These are phyloP conservation scores for Coffea humblotiana DNA, from an alignment of 305 asterid genomes.

Conservation along the genomic window DNA sequence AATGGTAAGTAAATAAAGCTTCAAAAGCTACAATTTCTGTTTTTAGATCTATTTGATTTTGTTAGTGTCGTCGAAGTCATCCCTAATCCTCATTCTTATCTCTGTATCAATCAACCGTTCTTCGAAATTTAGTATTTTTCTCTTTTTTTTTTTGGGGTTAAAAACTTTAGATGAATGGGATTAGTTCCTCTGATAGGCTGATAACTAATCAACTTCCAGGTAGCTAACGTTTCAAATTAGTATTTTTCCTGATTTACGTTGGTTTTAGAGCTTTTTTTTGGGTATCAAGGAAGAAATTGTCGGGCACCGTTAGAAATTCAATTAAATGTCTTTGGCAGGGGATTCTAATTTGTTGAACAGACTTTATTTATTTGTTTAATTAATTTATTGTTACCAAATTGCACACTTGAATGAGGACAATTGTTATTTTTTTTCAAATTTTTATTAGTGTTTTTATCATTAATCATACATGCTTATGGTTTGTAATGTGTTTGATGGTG, in stretches of 20 bases:
- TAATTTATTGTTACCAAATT: not conserved
- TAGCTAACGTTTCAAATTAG: not conserved
- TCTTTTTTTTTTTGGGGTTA: too few species aligned
- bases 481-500: not conserved
- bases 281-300: not conserved
- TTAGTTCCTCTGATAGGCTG: not conserved
- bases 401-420: not conserved
- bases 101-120: not conserved
- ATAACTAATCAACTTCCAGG: not conserved
- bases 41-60: not conserved
- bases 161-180: not conserved
- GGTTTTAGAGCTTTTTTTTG: not conserved
- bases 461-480: not conserved
- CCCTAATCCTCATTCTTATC: not conserved
- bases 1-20: constrained; percentile 4
- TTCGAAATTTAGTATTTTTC: not conserved
- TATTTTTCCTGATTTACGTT: not conserved
- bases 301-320: not conserved
- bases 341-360: not conserved
- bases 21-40: not conserved
- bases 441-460: not conserved
- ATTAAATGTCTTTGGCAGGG: not conserved
- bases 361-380: not conserved
- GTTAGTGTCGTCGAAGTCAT: not conserved
- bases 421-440: too few species aligned